phyloP scores from a whole-genome alignment of 305 asterid species.

The Fraxinus sp. region DNA sequence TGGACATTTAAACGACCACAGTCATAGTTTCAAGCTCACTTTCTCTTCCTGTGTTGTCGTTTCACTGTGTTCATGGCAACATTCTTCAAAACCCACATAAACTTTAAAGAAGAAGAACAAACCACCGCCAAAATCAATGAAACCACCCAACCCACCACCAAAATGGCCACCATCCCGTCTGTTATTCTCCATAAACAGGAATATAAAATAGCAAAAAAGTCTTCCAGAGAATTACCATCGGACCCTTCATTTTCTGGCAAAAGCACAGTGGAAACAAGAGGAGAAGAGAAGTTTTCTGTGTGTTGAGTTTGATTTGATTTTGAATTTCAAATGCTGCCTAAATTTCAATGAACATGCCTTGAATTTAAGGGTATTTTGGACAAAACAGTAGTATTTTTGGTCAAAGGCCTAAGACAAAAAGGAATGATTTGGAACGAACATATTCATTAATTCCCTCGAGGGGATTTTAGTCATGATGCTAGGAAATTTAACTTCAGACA shows the following conservation, averaged over 20 bases:
- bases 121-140: not conserved
- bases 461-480: not conserved
- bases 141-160: not conserved
- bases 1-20: not conserved
- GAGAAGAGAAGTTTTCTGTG: not conserved
- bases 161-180: not conserved
- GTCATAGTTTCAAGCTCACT: not conserved
- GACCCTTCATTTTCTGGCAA: not conserved
- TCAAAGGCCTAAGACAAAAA: not conserved
- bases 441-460: not conserved
- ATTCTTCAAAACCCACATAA: not conserved
- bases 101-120: not conserved
- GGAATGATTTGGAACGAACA: not conserved
- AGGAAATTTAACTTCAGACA: not conserved
- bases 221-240: not conserved
- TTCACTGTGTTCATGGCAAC: not conserved
- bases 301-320: not conserved
- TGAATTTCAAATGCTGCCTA: not conserved
- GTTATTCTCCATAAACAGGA: not conserved
- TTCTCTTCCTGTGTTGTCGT: not conserved
- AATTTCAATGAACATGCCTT: not conserved
- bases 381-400: not conserved
- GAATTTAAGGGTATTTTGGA: not conserved
- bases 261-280: not conserved
- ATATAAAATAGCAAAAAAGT: not conserved